Base-by-base conservation (phyloP, 2,329 filamentous ascomycete species). In the Chaetomiaceae sp. region DNA sequence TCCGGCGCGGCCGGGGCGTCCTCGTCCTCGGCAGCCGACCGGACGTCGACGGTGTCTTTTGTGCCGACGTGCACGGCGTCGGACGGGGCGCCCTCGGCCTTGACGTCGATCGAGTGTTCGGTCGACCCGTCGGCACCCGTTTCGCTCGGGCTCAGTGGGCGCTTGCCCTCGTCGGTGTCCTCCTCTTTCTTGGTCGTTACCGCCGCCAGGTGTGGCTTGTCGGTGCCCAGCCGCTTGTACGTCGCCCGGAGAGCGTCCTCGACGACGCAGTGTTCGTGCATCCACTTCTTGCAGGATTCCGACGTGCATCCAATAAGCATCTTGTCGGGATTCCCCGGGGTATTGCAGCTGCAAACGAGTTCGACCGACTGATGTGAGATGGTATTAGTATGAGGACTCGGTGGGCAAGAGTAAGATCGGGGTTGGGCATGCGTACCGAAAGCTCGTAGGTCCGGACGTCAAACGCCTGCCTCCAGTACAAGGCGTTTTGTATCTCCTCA, bases 391-490 rank as follows among this genome's bases (percentile, higher is more conserved):
- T 27, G 17, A 16, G 3, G 31, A 34, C 12, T 12, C 23, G 14
- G 13, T 14, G 10, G 33, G 21, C 12, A 10, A 9, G n/a, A 7
- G 12, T 30, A 10, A 12, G n/a, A 33, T n/a, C n/a, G n/a, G n/a
- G n/a, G n/a, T n/a, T n/a, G n/a, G 14, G 16, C 35, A 3, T 6
- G 63, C 78, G 59, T 71, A 83, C 81, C 44, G 81, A 82, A 20
- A 84, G 71, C 56, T 81, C 77, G 51, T 74, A 68, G 30, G 73
- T 80, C 38, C 75, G 69, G 47, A 78, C 74, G 58, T 85, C 78
- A 25, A 81, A 76, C 0, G 78, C 81, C 61, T 86, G 82, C 17
- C 82, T 71, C 81, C 82, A 86, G 61, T 83, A 85, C 4, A 84
- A 66, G 13, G 74, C 76, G 51, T 74, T 70, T 51, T 81, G 76